A percentile compares a stretch with the other conserved stretches of the same genome.
These are phyloP conservation scores for Saposhnikovia divaricata DNA, from an alignment of 129 eudicot genomes.

Conservation along the genomic window DNA sequence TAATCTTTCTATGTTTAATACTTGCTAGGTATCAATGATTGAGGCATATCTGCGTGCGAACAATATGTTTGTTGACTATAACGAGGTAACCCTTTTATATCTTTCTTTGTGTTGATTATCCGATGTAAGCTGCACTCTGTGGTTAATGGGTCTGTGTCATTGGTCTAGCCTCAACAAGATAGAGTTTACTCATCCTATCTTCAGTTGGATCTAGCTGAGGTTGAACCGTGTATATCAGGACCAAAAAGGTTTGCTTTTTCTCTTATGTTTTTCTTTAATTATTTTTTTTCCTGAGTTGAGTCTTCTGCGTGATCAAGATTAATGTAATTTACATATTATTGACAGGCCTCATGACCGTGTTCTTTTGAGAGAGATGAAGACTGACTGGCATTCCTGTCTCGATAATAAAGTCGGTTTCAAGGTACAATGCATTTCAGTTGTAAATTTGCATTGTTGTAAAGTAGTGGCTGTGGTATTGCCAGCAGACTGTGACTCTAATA, in stretches of 20 bases:
- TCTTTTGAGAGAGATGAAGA: slow-evolving; percentile 86
- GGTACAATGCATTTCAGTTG: slow-evolving; percentile 30
- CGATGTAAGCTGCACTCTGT: neutral
- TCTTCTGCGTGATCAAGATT: neutral
- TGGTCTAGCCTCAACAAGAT: slow-evolving; percentile 76
- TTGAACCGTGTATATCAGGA: slow-evolving; percentile 91
- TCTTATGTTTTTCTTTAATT: neutral
- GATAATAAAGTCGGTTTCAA: slow-evolving; percentile 93
- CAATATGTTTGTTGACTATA: slow-evolving; percentile 98
- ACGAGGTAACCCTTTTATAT: slow-evolving; percentile 45
- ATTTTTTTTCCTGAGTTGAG: neutral
- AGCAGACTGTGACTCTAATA: neutral
- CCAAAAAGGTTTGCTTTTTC: slow-evolving; percentile 63
- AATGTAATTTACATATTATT: neutral
- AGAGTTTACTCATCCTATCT: slow-evolving; percentile 73
- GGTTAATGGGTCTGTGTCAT: slow-evolving; percentile 10
- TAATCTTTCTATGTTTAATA: neutral
- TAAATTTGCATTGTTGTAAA: neutral
- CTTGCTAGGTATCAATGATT: slow-evolving; percentile 72
- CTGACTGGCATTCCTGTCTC: slow-evolving; percentile 94
- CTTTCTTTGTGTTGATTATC: neutral
- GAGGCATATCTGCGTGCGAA: slow-evolving; percentile 94
- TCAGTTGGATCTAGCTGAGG: slow-evolving; percentile 68
- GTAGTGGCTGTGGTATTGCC: neutral
- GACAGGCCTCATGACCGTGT: slow-evolving; percentile 97